A percentile compares a stretch with the other conserved stretches of the same genome.
These are phyloP conservation scores for Euphrasia arctica DNA, from an alignment of 305 asterid genomes.

Conservation along the genomic window DNA sequence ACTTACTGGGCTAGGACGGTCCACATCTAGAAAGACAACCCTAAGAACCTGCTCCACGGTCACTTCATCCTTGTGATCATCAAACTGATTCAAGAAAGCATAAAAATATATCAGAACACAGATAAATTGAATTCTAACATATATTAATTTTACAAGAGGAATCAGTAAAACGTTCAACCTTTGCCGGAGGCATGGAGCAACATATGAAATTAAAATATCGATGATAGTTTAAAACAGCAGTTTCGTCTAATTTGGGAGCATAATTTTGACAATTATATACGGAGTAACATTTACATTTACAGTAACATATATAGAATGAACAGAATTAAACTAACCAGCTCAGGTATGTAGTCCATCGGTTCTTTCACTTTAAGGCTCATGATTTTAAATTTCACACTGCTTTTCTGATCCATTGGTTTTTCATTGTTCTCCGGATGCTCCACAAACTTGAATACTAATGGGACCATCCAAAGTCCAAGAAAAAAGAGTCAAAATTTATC, in stretches of 20 bases:
- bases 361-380: conserved; percentile 94
- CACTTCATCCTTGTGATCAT: conserved; percentile 84
- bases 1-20: conserved; percentile 83
- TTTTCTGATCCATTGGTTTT: conserved; percentile 83
- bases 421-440: conserved; percentile 95
- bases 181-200: too few species aligned
- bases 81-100: conserved; percentile 54
- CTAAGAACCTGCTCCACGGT: conserved; percentile 85
- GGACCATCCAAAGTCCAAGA: conserved; percentile 12
- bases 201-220: too few species aligned
- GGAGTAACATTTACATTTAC: too few species aligned
- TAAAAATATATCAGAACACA: conserved; percentile 19
- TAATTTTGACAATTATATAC: too few species aligned
- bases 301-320: not conserved
- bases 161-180: too few species aligned
- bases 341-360: conserved; percentile 79
- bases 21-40: conserved; percentile 81
- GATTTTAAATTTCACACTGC: conserved; percentile 89
- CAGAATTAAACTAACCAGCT: conserved; percentile 53
- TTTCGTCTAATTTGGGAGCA: too few species aligned
- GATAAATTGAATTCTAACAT: not conserved
- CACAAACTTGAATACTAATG: conserved; percentile 85
- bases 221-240: too few species aligned
- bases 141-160: too few species aligned
- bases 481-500: too few species aligned